A percentile compares a stretch with the other conserved stretches of the same genome.
Conservation (phyloP, 2,329 filamentous ascomycete genomes). For the Dendryphion nanum region DNA sequence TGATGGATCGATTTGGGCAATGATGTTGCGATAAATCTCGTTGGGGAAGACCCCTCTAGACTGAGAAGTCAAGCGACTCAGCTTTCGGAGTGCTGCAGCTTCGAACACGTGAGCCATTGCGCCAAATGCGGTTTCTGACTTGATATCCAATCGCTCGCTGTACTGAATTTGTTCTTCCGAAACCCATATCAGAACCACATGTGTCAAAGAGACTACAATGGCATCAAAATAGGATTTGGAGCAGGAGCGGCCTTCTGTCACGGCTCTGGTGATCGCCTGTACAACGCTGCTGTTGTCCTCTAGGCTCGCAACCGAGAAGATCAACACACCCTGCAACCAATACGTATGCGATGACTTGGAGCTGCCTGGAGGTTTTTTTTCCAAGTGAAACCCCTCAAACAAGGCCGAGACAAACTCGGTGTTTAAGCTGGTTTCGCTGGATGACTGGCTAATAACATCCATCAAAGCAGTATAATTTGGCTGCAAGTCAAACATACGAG, state of each 20-base stretch:
- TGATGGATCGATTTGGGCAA: not conserved
- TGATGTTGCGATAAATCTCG: conserved; percentile 1
- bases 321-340: not conserved
- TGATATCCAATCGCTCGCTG: not conserved
- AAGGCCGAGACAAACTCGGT: not conserved
- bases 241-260: not conserved
- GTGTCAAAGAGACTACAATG: not conserved
- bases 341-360: not conserved
- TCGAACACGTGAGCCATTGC: conserved; percentile 2
- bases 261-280: not conserved
- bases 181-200: conserved; percentile 1
- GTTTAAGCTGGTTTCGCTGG: too few species aligned
- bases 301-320: not conserved
- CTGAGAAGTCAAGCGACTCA: too few species aligned
- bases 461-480: too few species aligned
- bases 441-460: too few species aligned
- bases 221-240: not conserved
- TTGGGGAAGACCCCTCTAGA: too few species aligned
- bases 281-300: not conserved
- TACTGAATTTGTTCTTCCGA: not conserved
- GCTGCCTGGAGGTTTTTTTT: not conserved
- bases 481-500: too few species aligned
- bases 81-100: too few species aligned
- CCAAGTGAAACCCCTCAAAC: not conserved
- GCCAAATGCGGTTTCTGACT: not conserved